These are phyloP conservation scores for Puccinia polysora DNA, from an alignment of 1,284 basidiomycete species.

Conservation along the genomic window DNA sequence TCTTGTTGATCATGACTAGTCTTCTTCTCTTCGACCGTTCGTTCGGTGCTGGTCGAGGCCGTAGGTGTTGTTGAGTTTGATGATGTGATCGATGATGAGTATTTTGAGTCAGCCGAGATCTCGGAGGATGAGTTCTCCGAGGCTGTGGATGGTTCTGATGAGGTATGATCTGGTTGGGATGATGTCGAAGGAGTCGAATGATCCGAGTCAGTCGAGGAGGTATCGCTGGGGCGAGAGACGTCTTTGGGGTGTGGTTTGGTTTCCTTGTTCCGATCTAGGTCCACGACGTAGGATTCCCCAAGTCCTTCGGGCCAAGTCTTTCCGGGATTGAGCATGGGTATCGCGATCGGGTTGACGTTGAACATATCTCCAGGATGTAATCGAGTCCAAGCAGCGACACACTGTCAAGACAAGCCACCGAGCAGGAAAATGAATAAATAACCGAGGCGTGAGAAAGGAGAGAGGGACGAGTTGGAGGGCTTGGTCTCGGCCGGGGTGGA, in stretches of 20 bases:
- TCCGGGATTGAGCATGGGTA: conserved; percentile 63
- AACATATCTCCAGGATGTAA: conserved; percentile 92
- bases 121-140: neutral
- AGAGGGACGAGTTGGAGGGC: conserved; percentile 21
- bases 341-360: conserved; percentile 73
- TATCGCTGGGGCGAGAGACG: conserved; percentile 19
- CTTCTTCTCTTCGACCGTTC: neutral
- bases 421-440: neutral
- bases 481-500: neutral
- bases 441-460: conserved; percentile 4
- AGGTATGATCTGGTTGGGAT: neutral
- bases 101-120: neutral
- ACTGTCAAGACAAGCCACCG: conserved; percentile 57
- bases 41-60: neutral
- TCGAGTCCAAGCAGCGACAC: conserved; percentile 78
- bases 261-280: conserved; percentile 47
- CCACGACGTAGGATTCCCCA: conserved; percentile 46
- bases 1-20: neutral
- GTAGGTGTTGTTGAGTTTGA: neutral
- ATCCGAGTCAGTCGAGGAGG: conserved; percentile 44
- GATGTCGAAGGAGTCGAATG: neutral
- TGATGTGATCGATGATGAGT: neutral
- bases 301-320: conserved; percentile 47
- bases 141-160: neutral
- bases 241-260: conserved; percentile 52